A percentile compares a stretch with the other conserved stretches of the same genome.
Evolutionary conservation across 2,329 filamentous ascomycete genomes (phyloP).

Genomic region (Fusarium begoniae): DNA sequence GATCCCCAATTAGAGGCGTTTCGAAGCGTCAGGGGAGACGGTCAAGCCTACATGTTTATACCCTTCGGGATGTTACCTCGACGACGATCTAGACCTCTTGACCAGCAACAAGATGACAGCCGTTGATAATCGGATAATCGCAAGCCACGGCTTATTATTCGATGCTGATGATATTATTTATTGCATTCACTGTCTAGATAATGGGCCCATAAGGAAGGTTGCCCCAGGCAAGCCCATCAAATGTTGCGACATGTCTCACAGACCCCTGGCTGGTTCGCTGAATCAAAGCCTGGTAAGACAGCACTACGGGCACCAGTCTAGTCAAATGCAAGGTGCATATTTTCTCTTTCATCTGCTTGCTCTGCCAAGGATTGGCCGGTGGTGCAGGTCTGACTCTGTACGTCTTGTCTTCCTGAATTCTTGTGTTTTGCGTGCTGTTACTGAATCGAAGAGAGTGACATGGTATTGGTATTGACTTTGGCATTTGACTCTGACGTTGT

Average conservation of each 20-base stretch:
- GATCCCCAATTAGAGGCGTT: conserved; percentile 15
- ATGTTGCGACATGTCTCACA: conserved; percentile 26
- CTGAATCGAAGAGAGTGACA: not conserved
- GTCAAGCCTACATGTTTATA: conserved; percentile 26
- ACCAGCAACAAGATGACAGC: conserved; percentile 9
- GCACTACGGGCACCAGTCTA: not conserved
- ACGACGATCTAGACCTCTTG: conserved; percentile 17
- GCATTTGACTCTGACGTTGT: not conserved
- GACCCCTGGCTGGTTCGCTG: conserved; percentile 23
- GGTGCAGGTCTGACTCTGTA: conserved; percentile 18
- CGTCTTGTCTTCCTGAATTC: conserved; percentile 5
- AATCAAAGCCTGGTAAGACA: conserved; percentile 22
- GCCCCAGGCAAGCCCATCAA: conserved; percentile 22
- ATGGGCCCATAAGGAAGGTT: conserved; percentile 28
- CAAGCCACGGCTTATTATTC: conserved; percentile 12
- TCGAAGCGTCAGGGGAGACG: conserved; percentile 8
- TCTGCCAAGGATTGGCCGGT: conserved; percentile 16
- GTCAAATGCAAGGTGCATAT: not conserved
- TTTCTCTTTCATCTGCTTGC: conserved; percentile 6
- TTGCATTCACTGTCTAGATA: conserved; percentile 4
- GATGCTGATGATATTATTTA: not conserved
- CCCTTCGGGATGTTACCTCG: conserved; percentile 18
- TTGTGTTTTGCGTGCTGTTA: conserved; percentile 2
- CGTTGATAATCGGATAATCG: conserved; percentile 18
- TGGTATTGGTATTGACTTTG: conserved; percentile 9